Base-by-base conservation (phyloP, 306 rosid genomes). In the Luffa aegyptiaca region DNA sequence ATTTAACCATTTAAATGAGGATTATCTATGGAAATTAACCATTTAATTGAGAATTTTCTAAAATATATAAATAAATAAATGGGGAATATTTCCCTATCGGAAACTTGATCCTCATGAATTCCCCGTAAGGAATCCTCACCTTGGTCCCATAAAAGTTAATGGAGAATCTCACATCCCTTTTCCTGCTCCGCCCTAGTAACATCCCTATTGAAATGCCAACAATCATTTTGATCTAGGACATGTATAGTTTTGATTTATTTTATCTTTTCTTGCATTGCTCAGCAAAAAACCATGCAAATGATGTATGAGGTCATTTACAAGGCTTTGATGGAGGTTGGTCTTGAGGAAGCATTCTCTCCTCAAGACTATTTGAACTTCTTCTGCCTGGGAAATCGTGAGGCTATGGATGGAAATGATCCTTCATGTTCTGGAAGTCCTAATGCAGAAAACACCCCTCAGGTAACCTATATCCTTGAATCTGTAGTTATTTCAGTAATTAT, bases 281-380 rank as follows among this genome's bases (percentile, higher is more conserved):
- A 95, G 99, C 51, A 91, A 69, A 95, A 91, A 87, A 95, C 99
- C 76, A 95, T 95, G 99, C 97, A 95, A 88, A 95, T 91, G 97
- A 95, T 95, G 99, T 95, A 95, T 66, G 94, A 90, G 88, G 92
- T 91, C 31, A 79, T 95, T 83, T 91, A 91, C 86, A 91, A 90
- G 88, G 97, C 97, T 35, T 88, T 95, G 84, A 85, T 76, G 82
- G 97, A 95, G 85, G 92, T 78, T 83, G 98, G 98, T 81, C 97
- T 95, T 59, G 97, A 93, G 75, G 88, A 75, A 16, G 88, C 90
- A 56, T 87, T 62, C 90, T 86, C 92, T 80, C 99, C 98, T 12
- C 96, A 91, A 83, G 99, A 95, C 84, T 95, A 91, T 86, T 83
- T 95, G 84, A 95, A 93, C 89, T 95, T 95, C 83, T 95, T 90